Base-by-base conservation (phyloP, 345 rosid genomes). In the Mallotus nudiflorus region DNA sequence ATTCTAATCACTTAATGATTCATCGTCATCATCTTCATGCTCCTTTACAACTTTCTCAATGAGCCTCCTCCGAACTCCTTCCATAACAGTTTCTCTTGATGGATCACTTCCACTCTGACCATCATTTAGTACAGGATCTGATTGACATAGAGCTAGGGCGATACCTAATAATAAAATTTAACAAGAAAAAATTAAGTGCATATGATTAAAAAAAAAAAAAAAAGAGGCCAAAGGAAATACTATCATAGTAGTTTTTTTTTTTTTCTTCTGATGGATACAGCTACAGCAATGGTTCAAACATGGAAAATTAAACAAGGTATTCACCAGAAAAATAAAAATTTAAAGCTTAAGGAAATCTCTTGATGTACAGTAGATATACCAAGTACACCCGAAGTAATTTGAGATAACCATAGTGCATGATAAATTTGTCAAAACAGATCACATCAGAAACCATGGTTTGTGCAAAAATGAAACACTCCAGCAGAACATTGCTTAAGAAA, bases 131-230 rank as follows among this genome's bases (percentile, higher is more conserved):
- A 92, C 97, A 2, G 97, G 92, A 75, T 90, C 97, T 45, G 96
- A 91, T 59, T 90, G 90, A 76, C 99, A 95, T n/a, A 95, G 89
- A 74, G 89, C 87, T 72, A 95, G 74, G 4, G 99, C 97, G 61
- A 95, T 93, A 82, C 99, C 99, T 95, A 74, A 42, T 68, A 69
- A 5, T n/a, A 57, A 58, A 75, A 42, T 44, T 42, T 24, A 25
- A 4, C 22, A n/a, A 49, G 22, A 28, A 62, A 63, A 31, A 20
- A 20, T 6, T 3, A 28, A 3, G 46, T 8, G 14, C 24, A 28
- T 50, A 54, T 60, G 44, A 62, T 27, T 31, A 45, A 24, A n/a
- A 49, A 60, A 37, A 29, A 8, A 37, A 27, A 24, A 53, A 37
- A 22, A 53, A 63, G 2, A 31, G 39, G 0, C 10, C 27, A 46